These are phyloP conservation scores for Hibiscus syriacus DNA, from an alignment of 345 rosid genomes.

Conservation along the genomic window DNA sequence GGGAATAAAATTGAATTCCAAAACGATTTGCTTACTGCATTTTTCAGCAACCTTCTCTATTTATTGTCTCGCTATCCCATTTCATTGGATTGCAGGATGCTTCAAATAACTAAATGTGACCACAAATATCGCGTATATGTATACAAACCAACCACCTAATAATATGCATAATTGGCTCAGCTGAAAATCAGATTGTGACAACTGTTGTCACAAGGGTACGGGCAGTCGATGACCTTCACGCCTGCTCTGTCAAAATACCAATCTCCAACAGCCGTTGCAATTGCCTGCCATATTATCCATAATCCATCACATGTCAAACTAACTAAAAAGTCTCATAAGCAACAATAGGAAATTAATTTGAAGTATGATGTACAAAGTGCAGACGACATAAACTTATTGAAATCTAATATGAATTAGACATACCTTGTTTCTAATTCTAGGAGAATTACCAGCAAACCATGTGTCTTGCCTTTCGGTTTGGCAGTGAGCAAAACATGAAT, in stretches of 20 bases:
- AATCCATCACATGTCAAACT: background rate
- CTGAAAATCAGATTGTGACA: slow-evolving; percentile 89
- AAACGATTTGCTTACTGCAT: slow-evolving; percentile 18
- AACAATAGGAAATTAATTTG: background rate
- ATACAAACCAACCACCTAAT: background rate
- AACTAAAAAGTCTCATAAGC: background rate
- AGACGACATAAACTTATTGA: background rate
- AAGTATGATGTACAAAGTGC: background rate
- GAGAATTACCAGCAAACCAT: slow-evolving; percentile 86
- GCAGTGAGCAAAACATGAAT: slow-evolving; percentile 96
- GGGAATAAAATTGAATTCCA: background rate
- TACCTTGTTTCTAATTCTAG: slow-evolving; percentile 69
- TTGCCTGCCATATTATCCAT: slow-evolving; percentile 41
- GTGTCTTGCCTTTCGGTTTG: slow-evolving; percentile 95
- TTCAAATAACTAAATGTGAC: background rate
- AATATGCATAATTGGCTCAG: slow-evolving; percentile 12
- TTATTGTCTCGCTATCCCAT: slow-evolving; percentile 25
- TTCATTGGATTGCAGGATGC: slow-evolving; percentile 7
- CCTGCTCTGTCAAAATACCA: slow-evolving; percentile 81
- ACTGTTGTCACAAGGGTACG: slow-evolving; percentile 83
- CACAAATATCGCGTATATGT: background rate
- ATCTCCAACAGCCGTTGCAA: slow-evolving; percentile 85
- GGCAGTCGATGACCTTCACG: slow-evolving; percentile 63
- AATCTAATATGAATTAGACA: background rate
- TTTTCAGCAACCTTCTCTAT: slow-evolving; percentile 14